These are phyloP conservation scores for Nicotiana benthamiana DNA, from an alignment of 257 asterid species.

Conservation along the genomic window DNA sequence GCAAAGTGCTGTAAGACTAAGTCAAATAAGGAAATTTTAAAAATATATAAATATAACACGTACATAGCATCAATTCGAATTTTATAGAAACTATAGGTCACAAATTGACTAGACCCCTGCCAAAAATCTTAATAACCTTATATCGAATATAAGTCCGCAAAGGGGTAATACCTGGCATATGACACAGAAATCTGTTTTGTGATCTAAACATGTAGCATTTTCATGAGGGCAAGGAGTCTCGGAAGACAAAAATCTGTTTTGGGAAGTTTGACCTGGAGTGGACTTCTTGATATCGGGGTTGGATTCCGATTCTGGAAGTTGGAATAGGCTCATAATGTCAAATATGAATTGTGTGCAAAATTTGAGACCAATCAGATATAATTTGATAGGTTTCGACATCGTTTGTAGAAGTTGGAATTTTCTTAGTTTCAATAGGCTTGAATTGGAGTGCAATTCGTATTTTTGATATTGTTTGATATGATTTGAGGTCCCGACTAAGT, in stretches of 20 bases:
- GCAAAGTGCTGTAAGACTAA: background rate
- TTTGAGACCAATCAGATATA: no score
- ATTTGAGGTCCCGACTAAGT: no score
- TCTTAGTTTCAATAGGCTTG: no score
- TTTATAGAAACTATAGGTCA: background rate
- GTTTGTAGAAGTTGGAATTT: no score
- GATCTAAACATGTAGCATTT: conserved; percentile 23
- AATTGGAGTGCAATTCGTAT: no score
- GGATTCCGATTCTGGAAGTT: no score
- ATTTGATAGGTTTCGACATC: no score
- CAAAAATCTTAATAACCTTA: background rate
- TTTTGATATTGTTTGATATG: no score
- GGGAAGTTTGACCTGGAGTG: no score
- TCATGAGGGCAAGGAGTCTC: conserved; percentile 24
- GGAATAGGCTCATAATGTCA: no score
- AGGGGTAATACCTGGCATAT: conserved; percentile 59
- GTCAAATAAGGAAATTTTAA: background rate
- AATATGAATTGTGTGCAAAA: no score
- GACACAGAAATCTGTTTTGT: conserved; percentile 53
- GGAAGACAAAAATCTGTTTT: conserved; percentile 20
- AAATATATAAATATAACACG: background rate
- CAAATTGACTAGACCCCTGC: background rate
- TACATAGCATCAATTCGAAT: background rate
- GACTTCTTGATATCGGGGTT: no score
- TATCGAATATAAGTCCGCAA: background rate